Conservation (phyloP, 1,139 yeast genomes). For the Scheffersomyces titani region DNA sequence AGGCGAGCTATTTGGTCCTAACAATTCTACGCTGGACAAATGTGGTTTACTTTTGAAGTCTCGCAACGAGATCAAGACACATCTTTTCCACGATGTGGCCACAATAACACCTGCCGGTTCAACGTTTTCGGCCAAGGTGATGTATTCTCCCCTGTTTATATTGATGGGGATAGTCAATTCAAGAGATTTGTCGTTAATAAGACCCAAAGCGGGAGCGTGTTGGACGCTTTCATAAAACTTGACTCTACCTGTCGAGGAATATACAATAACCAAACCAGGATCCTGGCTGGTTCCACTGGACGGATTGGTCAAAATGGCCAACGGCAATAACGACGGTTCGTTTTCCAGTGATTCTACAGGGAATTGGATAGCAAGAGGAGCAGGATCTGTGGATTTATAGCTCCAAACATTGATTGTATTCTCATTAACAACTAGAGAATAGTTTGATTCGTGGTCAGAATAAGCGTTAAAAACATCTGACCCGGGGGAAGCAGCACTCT, state of each 20-base stretch:
- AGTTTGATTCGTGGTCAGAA: conserved; percentile 54
- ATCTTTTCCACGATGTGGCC: conserved; percentile 72
- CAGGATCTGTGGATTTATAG: conserved; percentile 58
- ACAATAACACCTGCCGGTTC: conserved; percentile 77
- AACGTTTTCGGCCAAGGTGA: conserved; percentile 59
- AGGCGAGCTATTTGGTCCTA: conserved; percentile 16
- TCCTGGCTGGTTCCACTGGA: conserved; percentile 56
- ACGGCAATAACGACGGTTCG: conserved; percentile 30
- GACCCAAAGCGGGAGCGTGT: conserved; percentile 67
- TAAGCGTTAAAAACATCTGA: conserved; percentile 41
- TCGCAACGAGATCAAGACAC: conserved; percentile 61
- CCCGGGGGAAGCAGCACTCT: conserved; percentile 11
- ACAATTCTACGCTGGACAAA: conserved; percentile 38
- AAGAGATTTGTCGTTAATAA: conserved; percentile 45
- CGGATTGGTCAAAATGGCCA: conserved; percentile 69
- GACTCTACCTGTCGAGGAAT: conserved; percentile 55
- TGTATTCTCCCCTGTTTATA: conserved; percentile 49
- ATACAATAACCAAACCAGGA: conserved; percentile 69
- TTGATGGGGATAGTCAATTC: conserved; percentile 41
- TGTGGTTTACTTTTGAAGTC: conserved; percentile 69
- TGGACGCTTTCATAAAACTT: conserved; percentile 69
- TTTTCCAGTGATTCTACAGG: conserved; percentile 21
- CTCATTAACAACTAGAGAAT: conserved; percentile 55
- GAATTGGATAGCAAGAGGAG: conserved; percentile 59
- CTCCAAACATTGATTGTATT: conserved; percentile 68